phyloP scores from a whole-genome alignment of 2,329 filamentous ascomycete genomes.

The Alternaria sp. region DNA sequence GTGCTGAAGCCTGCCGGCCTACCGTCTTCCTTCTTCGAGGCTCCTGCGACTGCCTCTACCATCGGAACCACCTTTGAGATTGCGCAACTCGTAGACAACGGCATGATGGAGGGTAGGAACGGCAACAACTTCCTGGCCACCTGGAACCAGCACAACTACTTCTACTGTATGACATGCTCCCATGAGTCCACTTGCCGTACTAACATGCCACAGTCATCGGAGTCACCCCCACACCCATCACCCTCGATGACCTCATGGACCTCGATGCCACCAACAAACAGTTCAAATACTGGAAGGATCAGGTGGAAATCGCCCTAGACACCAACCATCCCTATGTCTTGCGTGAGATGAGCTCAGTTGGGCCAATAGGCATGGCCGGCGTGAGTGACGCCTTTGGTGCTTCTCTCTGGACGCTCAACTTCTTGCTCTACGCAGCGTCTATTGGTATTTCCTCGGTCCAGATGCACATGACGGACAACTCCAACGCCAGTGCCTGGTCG shows the following conservation, averaged over 20 bases:
- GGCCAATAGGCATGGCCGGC: slow-evolving; percentile 58
- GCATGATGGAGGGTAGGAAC: slow-evolving; percentile 51
- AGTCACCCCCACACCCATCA: slow-evolving; percentile 56
- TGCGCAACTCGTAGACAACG: slow-evolving; percentile 51
- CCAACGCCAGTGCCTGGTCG: slow-evolving; percentile 61
- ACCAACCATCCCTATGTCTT: slow-evolving; percentile 59
- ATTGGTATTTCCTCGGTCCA: slow-evolving; percentile 59
- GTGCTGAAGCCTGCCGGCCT: slow-evolving; percentile 56
- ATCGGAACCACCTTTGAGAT: slow-evolving; percentile 62
- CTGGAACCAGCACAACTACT: slow-evolving; percentile 65
- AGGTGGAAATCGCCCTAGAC: slow-evolving; percentile 54
- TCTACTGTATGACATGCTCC: slow-evolving; percentile 52
- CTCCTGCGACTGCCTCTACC: slow-evolving; percentile 60
- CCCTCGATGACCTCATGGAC: slow-evolving; percentile 57
- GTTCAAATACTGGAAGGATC: slow-evolving; percentile 58
- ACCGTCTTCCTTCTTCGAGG: slow-evolving; percentile 59
- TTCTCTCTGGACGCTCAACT: slow-evolving; percentile 63
- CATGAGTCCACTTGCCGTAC: neutral
- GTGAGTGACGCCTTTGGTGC: slow-evolving; percentile 61
- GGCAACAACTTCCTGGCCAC: slow-evolving; percentile 52
- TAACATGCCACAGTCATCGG: slow-evolving; percentile 53
- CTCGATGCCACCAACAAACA: slow-evolving; percentile 59
- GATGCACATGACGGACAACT: slow-evolving; percentile 65
- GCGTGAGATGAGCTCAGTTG: slow-evolving; percentile 62
- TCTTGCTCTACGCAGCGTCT: slow-evolving; percentile 60